Conservation (phyloP, 192 early-diverging fungal genomes). For the Backusella macrospora region DNA sequence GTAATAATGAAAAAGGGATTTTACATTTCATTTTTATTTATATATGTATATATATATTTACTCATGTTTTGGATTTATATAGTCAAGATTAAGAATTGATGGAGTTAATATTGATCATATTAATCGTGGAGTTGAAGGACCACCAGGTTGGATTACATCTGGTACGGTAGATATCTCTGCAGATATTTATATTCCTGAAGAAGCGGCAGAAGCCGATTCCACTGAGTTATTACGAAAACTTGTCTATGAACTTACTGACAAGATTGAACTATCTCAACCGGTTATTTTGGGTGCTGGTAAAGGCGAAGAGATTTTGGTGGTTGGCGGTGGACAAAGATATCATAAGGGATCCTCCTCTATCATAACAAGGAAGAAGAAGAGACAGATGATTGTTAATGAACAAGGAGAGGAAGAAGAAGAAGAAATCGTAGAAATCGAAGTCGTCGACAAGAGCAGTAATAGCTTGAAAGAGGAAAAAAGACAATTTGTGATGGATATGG, state of each 20-base stretch:
- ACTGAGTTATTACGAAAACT: constrained; percentile 58
- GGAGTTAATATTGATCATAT: constrained; percentile 90
- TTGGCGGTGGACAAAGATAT: constrained; percentile 38
- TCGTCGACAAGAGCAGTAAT: background rate
- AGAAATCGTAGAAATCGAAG: no score
- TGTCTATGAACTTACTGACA: constrained; percentile 72
- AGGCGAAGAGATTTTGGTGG: constrained; percentile 49
- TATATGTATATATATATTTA: background rate
- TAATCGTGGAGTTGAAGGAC: constrained; percentile 82
- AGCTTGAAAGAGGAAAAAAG: background rate
- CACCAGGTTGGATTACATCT: constrained; percentile 92
- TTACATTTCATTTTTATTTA: background rate
- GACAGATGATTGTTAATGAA: background rate
- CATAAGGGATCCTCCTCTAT: no score
- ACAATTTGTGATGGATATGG: constrained; percentile 70
- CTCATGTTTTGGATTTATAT: background rate
- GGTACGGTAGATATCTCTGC: constrained; percentile 84
- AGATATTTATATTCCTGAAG: constrained; percentile 64
- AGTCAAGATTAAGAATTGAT: constrained; percentile 83
- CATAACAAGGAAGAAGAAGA: no score
- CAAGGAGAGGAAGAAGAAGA: constrained; percentile 14
- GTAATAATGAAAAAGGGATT: no score
- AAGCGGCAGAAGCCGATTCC: constrained; percentile 45
- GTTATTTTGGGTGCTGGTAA: constrained; percentile 51
- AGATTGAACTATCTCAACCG: constrained; percentile 61